Conservation (phyloP, 805 yeast species). For the Candida gorgasii region DNA sequence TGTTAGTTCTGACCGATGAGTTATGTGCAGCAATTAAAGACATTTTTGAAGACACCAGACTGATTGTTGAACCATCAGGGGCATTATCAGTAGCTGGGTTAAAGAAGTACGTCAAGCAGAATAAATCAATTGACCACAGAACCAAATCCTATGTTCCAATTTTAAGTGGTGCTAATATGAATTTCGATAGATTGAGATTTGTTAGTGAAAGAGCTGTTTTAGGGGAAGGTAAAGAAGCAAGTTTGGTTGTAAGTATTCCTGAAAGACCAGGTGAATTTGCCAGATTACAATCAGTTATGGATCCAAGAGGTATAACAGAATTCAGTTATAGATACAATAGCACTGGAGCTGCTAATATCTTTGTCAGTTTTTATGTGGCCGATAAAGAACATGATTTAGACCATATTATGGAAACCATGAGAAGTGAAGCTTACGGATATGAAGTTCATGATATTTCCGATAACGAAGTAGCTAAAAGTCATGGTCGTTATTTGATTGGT, state of each 20-base stretch:
- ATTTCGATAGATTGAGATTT: conserved; percentile 92
- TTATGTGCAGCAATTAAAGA: conserved; percentile 96
- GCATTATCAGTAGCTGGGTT: conserved; percentile 95
- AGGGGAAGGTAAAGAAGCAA: conserved; percentile 98
- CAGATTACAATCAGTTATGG: conserved; percentile 70
- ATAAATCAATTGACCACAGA: conserved; percentile 72
- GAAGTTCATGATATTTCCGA: conserved; percentile 81
- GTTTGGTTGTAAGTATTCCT: conserved; percentile 86
- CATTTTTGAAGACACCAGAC: conserved; percentile 92
- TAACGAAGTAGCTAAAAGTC: conserved; percentile 93
- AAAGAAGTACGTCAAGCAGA: conserved; percentile 70
- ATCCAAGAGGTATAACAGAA: conserved; percentile 91
- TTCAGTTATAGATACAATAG: conserved; percentile 81
- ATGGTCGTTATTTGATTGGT: conserved; percentile 94
- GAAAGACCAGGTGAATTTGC: conserved; percentile 90
- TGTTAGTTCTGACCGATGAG: conserved; percentile 86
- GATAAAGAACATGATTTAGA: conserved; percentile 74
- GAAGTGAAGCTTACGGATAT: conserved; percentile 59
- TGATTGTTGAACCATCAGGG: conserved; percentile 95
- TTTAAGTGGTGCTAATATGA: conserved; percentile 96
- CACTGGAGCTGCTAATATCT: conserved; percentile 66
- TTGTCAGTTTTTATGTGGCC: conserved; percentile 81
- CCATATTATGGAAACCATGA: conserved; percentile 59
- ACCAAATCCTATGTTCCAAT: conserved; percentile 77
- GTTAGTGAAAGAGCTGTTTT: conserved; percentile 96